Evolutionary conservation across 768 basidiomycete species (phyloP).

Genomic region (Pulveroboletus sp.): DNA sequence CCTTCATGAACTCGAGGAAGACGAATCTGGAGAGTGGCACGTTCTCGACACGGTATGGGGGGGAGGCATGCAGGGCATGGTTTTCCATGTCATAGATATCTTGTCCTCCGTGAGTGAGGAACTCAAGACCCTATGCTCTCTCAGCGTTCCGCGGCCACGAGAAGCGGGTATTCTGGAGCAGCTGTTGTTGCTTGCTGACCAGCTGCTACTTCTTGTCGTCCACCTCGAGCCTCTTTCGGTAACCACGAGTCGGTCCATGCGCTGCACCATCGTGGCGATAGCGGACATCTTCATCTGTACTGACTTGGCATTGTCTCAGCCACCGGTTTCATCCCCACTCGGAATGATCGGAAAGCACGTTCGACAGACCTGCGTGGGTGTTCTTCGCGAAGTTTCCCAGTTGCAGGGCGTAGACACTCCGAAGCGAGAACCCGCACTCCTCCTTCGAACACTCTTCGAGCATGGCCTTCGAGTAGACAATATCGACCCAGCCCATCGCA

Average conservation of each 20-base stretch:
- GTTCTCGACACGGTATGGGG: conserved; percentile 58
- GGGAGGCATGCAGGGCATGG: conserved; percentile 52
- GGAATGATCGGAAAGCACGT: conserved; percentile 33
- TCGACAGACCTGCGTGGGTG: conserved; percentile 47
- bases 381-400: conserved; percentile 38
- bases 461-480: conserved; percentile 36
- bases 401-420: conserved; percentile 29
- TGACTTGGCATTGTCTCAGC: conserved; percentile 39
- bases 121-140: conserved; percentile 48
- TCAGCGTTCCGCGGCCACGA: conserved; percentile 33
- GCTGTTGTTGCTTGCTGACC: conserved; percentile 50
- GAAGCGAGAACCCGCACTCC: conserved; percentile 42
- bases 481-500: conserved; percentile 53
- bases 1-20: conserved; percentile 43
- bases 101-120: conserved; percentile 48
- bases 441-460: conserved; percentile 55
- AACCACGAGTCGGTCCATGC: conserved; percentile 47
- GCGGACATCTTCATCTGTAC: conserved; percentile 56
- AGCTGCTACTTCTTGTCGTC: conserved; percentile 48
- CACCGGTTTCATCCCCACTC: conserved; percentile 28
- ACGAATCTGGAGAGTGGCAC: conserved; percentile 51
- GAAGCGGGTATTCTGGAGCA: conserved; percentile 45
- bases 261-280: conserved; percentile 39
- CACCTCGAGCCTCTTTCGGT: conserved; percentile 45
- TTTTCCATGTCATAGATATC: conserved; percentile 52